Conservation (phyloP, 305 asterid genomes). For the Rubia balearica region DNA sequence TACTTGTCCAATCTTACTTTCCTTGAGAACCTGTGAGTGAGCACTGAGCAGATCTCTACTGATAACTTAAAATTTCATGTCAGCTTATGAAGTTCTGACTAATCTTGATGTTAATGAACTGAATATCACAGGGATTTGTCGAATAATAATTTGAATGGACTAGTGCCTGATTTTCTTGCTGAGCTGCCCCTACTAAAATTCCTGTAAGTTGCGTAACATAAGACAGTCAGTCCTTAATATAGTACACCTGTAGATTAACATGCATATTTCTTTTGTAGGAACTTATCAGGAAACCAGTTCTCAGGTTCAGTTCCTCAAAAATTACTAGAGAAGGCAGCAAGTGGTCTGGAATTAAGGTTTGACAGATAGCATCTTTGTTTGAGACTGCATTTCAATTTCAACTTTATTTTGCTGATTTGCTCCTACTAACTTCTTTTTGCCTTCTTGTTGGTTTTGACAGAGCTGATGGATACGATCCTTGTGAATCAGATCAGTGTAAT, state of each 20-base stretch:
- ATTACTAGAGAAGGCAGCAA: slow-evolving; percentile 18
- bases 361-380: not conserved
- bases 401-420: not conserved
- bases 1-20: slow-evolving; percentile 19
- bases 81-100: not conserved
- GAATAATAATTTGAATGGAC: slow-evolving; percentile 24
- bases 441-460: not conserved
- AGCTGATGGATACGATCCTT: slow-evolving; percentile 8
- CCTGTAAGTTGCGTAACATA: slow-evolving; percentile 24
- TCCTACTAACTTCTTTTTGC: not conserved
- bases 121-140: slow-evolving; percentile 33
- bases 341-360: slow-evolving; percentile 17
- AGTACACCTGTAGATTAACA: too few relatives aligned
- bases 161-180: slow-evolving; percentile 28
- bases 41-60: not conserved
- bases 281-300: slow-evolving; percentile 34
- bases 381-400: too few relatives aligned
- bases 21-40: slow-evolving; percentile 30
- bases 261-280: slow-evolving; percentile 13
- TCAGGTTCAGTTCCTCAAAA: slow-evolving; percentile 21
- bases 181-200: slow-evolving; percentile 18
- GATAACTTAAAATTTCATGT: not conserved
- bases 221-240: not conserved
- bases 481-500: slow-evolving; percentile 18
- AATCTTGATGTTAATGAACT: not conserved